A percentile compares a stretch with the other conserved stretches of the same genome.
These are phyloP conservation scores for Samsoniella hepiali DNA, from an alignment of 2,329 filamentous ascomycete genomes.

Conservation along the genomic window DNA sequence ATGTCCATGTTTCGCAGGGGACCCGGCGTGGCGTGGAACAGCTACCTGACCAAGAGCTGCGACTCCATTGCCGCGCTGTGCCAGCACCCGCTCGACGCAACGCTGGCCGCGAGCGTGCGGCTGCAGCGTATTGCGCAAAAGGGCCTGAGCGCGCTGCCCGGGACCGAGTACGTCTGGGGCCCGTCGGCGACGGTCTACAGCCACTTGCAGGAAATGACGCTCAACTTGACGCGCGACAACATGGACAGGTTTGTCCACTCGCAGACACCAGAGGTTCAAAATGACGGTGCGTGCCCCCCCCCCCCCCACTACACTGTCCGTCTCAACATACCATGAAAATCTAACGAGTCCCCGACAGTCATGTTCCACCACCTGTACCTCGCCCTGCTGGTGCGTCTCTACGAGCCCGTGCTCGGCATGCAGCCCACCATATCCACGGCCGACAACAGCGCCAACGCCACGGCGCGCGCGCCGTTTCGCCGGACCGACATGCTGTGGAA, in stretches of 20 bases:
- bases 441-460: slow-evolving; percentile 8
- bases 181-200: slow-evolving; percentile 4
- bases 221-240: slow-evolving; percentile 2
- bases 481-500: slow-evolving; percentile 16
- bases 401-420: slow-evolving; percentile 31
- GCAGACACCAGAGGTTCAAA: slow-evolving; percentile 3
- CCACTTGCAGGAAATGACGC: slow-evolving; percentile 10
- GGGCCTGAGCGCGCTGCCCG: slow-evolving; percentile 3
- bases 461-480: background rate
- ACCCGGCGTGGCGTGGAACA: slow-evolving; percentile 10
- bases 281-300: background rate
- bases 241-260: slow-evolving; percentile 15
- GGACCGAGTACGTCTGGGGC: slow-evolving; percentile 11
- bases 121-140: slow-evolving; percentile 11
- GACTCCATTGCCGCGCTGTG: slow-evolving; percentile 9
- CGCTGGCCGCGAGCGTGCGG: background rate
- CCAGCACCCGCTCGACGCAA: slow-evolving; percentile 8
- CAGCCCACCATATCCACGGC: slow-evolving; percentile 14
- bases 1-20: slow-evolving; percentile 14
- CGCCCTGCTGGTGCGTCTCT: slow-evolving; percentile 27
- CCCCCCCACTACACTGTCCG: background rate
- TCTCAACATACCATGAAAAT: too few relatives aligned
- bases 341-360: background rate
- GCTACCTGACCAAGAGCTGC: slow-evolving; percentile 11
- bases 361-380: slow-evolving; percentile 26